Base-by-base conservation (phyloP, 164 flowering plant genomes). In the Macadamia tetraphylla region DNA sequence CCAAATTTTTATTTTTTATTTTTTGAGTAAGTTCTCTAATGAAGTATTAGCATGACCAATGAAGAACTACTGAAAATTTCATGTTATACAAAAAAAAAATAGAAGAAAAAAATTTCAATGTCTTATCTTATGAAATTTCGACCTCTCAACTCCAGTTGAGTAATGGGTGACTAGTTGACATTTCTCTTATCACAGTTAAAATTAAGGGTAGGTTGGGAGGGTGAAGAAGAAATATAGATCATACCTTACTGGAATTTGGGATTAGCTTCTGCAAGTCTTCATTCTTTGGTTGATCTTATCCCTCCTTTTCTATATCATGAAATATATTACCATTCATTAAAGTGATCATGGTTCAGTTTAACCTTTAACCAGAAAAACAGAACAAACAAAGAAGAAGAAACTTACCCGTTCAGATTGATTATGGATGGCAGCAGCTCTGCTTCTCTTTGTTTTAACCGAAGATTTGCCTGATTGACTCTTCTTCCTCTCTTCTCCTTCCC, bases 221-320 rank as follows among this genome's bases (percentile, higher is more conserved):
- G 3, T 35, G 3, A 35, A 35, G 40, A 2, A 2, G 3, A 6
- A 63, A n/a, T 31, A 35, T 12, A 40, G 6, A 59, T 57, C 64
- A 58, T 79, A 88, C 98, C 98, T 93, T 90, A 72, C 85, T 90
- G 58, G 96, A 88, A 74, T 87, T 90, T 13, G 98, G 98, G 67
- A 92, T 91, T 82, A 92, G 71, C 74, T 86, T 92, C 75, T 92
- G 98, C 70, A 92, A 8, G 93, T 83, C 83, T 90, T 90, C 96
- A 90, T 87, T 76, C 83, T 88, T 70, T 88, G 91, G 70, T 92
- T 92, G 65, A 92, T 92, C 81, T 82, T 85, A 77, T 90, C 98
- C 75, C 98, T 87, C 77, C 98, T 86, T 81, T 87, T 93, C 98
- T 93, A 75, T n/a, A 44, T 40, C 3, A 32, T 35, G 7, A 35